phyloP scores from a whole-genome alignment of 2,329 filamentous ascomycete species.

The Stagonosporopsis tanaceti region DNA sequence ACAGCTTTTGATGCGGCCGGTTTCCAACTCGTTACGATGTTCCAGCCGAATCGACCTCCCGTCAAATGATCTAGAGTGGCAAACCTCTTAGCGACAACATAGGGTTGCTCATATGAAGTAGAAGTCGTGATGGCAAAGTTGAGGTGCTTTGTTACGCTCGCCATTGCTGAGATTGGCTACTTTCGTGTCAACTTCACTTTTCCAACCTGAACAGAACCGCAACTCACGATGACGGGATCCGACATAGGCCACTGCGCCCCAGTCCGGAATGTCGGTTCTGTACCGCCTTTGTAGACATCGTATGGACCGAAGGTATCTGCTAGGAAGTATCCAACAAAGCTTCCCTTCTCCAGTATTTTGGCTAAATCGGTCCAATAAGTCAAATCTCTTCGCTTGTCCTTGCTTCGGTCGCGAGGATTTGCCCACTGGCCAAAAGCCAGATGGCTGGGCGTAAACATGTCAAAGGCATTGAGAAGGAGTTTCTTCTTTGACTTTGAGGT shows the following conservation, averaged over 20 bases:
- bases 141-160: slow-evolving; percentile 68
- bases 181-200: not conserved
- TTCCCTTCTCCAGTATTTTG: slow-evolving; percentile 36
- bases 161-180: slow-evolving; percentile 69
- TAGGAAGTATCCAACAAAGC: slow-evolving; percentile 45
- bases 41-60: slow-evolving; percentile 57
- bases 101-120: slow-evolving; percentile 72
- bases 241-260: slow-evolving; percentile 73
- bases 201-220: too few relatives aligned
- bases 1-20: slow-evolving; percentile 62
- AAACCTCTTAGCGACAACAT: slow-evolving; percentile 67
- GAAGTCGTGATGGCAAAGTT: slow-evolving; percentile 71
- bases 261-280: slow-evolving; percentile 65
- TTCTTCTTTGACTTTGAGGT: slow-evolving; percentile 37
- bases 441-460: slow-evolving; percentile 32
- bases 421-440: slow-evolving; percentile 24
- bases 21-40: slow-evolving; percentile 71
- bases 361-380: slow-evolving; percentile 42
- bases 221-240: slow-evolving; percentile 59
- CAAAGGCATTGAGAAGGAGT: slow-evolving; percentile 50
- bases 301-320: slow-evolving; percentile 64
- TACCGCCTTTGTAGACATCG: slow-evolving; percentile 63
- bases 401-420: slow-evolving; percentile 23
- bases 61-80: slow-evolving; percentile 71
- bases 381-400: slow-evolving; percentile 27